Evolutionary conservation across 2,329 filamentous ascomycete species (phyloP).

Genomic region (Fusarium sp.): DNA sequence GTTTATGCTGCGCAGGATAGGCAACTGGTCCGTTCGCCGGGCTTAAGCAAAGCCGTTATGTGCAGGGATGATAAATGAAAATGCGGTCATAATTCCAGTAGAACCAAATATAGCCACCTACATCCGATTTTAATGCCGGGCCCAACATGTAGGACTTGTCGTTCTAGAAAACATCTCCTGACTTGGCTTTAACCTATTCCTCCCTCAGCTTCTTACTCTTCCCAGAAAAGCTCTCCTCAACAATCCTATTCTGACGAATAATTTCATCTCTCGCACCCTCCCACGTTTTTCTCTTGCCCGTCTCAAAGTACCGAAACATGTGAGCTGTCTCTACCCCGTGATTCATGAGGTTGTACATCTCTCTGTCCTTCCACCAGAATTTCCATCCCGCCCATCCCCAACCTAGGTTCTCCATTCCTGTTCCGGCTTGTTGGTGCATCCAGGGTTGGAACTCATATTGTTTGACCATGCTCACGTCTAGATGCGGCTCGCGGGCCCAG

Average conservation of each 20-base stretch:
- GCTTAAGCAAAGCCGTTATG: background rate
- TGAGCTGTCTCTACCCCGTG: conserved; percentile 52
- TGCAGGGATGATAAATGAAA: background rate
- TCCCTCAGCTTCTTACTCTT: conserved; percentile 1
- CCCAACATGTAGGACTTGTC: background rate
- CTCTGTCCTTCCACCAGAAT: conserved; percentile 50
- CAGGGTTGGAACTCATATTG: conserved; percentile 47
- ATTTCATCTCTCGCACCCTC: conserved; percentile 45
- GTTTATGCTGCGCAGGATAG: background rate
- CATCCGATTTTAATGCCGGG: background rate
- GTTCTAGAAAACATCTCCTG: background rate
- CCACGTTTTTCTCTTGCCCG: conserved; percentile 51
- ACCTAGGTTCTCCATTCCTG: conserved; percentile 51
- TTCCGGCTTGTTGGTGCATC: conserved; percentile 51
- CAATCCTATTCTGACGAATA: conserved; percentile 13
- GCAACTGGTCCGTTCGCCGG: background rate
- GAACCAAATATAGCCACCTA: background rate
- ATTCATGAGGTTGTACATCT: conserved; percentile 50
- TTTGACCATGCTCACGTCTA: conserved; percentile 37
- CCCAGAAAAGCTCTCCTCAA: background rate
- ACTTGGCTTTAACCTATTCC: background rate
- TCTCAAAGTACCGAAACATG: conserved; percentile 52
- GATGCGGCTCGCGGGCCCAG: background rate
- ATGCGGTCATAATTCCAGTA: background rate
- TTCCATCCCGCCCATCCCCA: conserved; percentile 53